Base-by-base conservation (phyloP, 768 basidiomycete species). In the Psilocybe sp. region DNA sequence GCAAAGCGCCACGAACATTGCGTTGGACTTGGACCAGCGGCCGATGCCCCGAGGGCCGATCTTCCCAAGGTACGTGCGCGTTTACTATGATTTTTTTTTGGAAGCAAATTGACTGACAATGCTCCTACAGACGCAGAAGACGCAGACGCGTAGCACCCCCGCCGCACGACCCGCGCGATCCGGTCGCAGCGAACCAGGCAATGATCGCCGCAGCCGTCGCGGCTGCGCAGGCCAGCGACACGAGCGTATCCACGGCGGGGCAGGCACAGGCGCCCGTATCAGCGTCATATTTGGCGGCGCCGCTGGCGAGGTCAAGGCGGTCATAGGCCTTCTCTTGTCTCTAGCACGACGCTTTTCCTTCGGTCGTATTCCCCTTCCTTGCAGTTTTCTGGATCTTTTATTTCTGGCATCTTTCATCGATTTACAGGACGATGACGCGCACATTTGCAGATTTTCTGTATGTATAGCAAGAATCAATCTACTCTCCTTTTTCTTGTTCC, bases 11-110 rank as follows among this genome's bases (percentile, higher is more conserved):
- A 84, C 90, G 7, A 96, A 96, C 66, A 84, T 98, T 48, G 80
- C 96, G 1, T 72, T 97, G 39, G 97, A 99, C 64, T 69, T 99
- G 55, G 97, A 99, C 64, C 85, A 87, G 47, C 79, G 97, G 46
- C 78, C 81, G 23, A 97, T 98, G 95, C 95, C 94, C 7, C 85
- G 85, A 58, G 91, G 93, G 0, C 89, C 91, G 11, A 64, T 92
- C 64, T 88, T 92, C 67, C 90, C 91, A 39, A 80, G 89, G 87
- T 89, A 49, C 35, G 82, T 75, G 18, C 23, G 8, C 9, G 31
- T 20, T 40, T 32, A 13, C 40, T 19, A 13, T 7, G 20, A 33
- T 11, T 50, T 41, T 52, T 44, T 43, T n/a, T n/a, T n/a, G n/a
- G n/a, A n/a, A n/a, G n/a, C n/a, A n/a, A n/a, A n/a, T n/a, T n/a